Percentiles rank a stretch among this genome's conserved stretches.
Conservation (phyloP, 192 early-diverging fungal genomes). For the Coemansia sp. region DNA sequence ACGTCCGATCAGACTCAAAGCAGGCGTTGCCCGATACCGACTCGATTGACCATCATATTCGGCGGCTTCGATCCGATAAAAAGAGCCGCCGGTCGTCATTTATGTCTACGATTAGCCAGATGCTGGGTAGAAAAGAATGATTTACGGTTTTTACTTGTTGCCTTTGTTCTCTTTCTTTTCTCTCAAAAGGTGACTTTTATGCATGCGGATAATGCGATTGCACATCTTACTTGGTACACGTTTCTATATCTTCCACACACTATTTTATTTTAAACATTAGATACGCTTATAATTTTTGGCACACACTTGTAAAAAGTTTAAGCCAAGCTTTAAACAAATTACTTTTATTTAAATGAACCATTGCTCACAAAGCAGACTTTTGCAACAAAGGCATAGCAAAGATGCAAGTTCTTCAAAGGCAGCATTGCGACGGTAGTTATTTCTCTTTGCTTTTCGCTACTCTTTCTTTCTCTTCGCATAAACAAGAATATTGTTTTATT, state of each 20-base stretch:
- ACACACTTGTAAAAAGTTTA: too few species aligned
- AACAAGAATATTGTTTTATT: too few species aligned
- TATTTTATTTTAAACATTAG: neutral
- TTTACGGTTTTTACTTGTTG: neutral
- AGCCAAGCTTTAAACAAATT: neutral
- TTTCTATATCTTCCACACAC: neutral
- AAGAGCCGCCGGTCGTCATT: conserved; percentile 50
- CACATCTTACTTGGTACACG: neutral
- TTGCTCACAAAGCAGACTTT: neutral
- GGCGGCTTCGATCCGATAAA: conserved; percentile 22
- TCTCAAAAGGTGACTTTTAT: neutral
- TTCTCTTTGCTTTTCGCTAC: neutral
- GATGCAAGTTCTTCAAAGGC: neutral
- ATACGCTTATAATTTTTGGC: too few species aligned
- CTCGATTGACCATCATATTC: conserved; percentile 45
- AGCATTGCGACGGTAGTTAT: neutral
- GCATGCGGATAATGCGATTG: neutral
- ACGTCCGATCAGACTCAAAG: conserved; percentile 4
- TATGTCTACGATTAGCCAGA: conserved; percentile 49
- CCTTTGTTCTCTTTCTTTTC: too few species aligned
- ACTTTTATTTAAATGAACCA: neutral
- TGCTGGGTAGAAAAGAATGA: conserved; percentile 49
- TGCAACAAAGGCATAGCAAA: too few species aligned
- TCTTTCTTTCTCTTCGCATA: neutral
- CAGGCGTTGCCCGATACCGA: conserved; percentile 26